These are phyloP conservation scores for Boehmeria nivea DNA, from an alignment of 306 rosid genomes.

Conservation along the genomic window DNA sequence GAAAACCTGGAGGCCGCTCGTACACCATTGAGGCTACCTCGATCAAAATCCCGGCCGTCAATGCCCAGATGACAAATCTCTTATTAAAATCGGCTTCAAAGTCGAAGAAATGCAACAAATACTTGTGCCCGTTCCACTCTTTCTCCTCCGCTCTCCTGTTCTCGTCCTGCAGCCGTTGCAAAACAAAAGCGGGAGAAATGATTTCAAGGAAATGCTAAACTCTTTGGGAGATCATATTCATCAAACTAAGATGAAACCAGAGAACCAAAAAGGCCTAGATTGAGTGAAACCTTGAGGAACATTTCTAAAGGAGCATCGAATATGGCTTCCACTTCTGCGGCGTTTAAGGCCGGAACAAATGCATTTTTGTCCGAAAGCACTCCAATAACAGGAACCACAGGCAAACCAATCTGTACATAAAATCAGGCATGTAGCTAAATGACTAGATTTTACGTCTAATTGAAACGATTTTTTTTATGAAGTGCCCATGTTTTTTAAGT, in stretches of 20 bases:
- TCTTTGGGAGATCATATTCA: neutral
- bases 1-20: slow-evolving; percentile 62
- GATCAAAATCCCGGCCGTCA: slow-evolving; percentile 81
- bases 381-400: slow-evolving; percentile 78
- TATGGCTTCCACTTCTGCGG: slow-evolving; percentile 73
- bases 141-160: slow-evolving; percentile 68
- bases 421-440: slow-evolving; percentile 8
- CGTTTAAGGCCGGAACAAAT: slow-evolving; percentile 53
- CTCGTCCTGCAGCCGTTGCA: slow-evolving; percentile 83
- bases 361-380: slow-evolving; percentile 50
- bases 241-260: neutral
- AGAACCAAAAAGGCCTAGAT: neutral
- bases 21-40: slow-evolving; percentile 50
- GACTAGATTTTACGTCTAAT: too few species aligned
- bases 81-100: slow-evolving; percentile 42
- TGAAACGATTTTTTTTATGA: too few species aligned
- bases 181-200: too few species aligned
- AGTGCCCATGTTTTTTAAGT: too few species aligned
- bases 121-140: slow-evolving; percentile 63
- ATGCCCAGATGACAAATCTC: slow-evolving; percentile 74
- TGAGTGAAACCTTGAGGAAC: slow-evolving; percentile 73
- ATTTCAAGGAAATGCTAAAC: slow-evolving; percentile 16
- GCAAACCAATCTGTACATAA: slow-evolving; percentile 44
- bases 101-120: slow-evolving; percentile 60
- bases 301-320: slow-evolving; percentile 82